Evolutionary conservation across 176 grass and related monocot genomes (phyloP).

Genomic region (Raddia guianensis): DNA sequence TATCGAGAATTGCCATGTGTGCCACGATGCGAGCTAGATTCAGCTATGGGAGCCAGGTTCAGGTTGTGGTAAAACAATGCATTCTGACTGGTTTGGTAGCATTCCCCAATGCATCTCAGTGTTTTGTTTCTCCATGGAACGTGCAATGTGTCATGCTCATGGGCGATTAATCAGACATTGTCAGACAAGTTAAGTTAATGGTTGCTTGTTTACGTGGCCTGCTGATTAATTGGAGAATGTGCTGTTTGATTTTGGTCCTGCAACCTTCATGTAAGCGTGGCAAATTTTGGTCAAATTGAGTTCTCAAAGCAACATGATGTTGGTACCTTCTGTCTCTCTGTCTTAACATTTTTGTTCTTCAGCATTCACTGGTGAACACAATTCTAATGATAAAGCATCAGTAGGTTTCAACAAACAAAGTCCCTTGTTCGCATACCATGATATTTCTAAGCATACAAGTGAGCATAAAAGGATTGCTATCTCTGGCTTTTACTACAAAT

Average conservation of each 20-base stretch:
- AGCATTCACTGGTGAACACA: neutral
- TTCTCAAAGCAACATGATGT: conserved; percentile 1
- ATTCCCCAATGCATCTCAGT: neutral
- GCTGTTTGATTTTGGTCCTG: conserved; percentile 28
- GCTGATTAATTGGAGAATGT: conserved; percentile 32
- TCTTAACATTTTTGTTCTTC: neutral
- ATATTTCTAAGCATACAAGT: neutral
- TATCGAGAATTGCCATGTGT: conserved; percentile 13
- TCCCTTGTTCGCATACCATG: neutral
- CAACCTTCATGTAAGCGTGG: neutral
- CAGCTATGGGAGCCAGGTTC: neutral
- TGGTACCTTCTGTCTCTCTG: neutral
- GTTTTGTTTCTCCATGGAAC: neutral
- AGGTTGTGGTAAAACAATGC: neutral
- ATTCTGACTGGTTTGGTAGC: neutral
- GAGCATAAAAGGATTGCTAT: neutral
- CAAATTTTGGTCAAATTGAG: conserved; percentile 12
- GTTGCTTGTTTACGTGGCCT: conserved; percentile 31
- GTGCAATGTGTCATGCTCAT: neutral
- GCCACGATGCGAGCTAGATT: neutral
- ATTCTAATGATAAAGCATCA: neutral
- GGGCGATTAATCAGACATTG: conserved; percentile 36
- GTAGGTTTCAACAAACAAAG: conserved; percentile 10
- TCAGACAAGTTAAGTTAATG: neutral
- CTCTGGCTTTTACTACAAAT: neutral